Conservation (phyloP, 805 yeast genomes). For the Priceomyces melissophilus region DNA sequence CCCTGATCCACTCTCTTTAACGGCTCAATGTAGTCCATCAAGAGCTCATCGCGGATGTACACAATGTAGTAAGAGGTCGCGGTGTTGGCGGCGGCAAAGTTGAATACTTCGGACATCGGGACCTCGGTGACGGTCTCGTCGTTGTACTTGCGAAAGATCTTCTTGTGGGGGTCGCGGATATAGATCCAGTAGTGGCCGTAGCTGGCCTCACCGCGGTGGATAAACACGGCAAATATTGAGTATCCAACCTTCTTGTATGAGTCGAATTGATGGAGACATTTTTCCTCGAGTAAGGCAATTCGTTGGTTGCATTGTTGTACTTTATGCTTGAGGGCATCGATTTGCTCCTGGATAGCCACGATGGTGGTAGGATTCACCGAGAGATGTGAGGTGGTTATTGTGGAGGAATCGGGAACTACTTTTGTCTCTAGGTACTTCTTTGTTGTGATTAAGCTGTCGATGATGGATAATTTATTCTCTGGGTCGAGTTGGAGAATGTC, state of each 20-base stretch:
- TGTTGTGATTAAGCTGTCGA: constrained; percentile 51
- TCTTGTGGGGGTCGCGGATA: constrained; percentile 68
- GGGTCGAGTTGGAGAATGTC: constrained; percentile 41
- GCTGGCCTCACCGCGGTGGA: constrained; percentile 93
- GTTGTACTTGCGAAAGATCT: constrained; percentile 82
- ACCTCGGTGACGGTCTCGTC: constrained; percentile 94
- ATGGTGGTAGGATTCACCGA: constrained; percentile 46
- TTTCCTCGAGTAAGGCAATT: constrained; percentile 42
- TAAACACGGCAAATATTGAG: constrained; percentile 84
- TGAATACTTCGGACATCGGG: constrained; percentile 58
- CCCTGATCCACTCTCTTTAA: constrained; percentile 42
- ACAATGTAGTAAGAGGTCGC: constrained; percentile 95
- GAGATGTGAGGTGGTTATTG: too few species aligned
- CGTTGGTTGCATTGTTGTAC: constrained; percentile 38
- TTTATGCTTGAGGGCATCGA: constrained; percentile 45
- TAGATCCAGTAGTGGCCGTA: constrained; percentile 98
- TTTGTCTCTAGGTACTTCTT: constrained; percentile 51
- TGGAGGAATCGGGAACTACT: constrained; percentile 27
- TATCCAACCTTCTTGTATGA: constrained; percentile 66
- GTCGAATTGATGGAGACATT: constrained; percentile 59
- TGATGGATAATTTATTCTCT: constrained; percentile 26
- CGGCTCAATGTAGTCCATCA: constrained; percentile 58
- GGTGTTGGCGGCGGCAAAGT: constrained; percentile 63
- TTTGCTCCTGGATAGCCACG: constrained; percentile 43
- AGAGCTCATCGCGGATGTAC: constrained; percentile 64